Percentiles rank a stretch among this genome's conserved stretches.
phyloP scores from a whole-genome alignment of 2,329 filamentous ascomycete species.

The Cordyceps tenuipes region DNA sequence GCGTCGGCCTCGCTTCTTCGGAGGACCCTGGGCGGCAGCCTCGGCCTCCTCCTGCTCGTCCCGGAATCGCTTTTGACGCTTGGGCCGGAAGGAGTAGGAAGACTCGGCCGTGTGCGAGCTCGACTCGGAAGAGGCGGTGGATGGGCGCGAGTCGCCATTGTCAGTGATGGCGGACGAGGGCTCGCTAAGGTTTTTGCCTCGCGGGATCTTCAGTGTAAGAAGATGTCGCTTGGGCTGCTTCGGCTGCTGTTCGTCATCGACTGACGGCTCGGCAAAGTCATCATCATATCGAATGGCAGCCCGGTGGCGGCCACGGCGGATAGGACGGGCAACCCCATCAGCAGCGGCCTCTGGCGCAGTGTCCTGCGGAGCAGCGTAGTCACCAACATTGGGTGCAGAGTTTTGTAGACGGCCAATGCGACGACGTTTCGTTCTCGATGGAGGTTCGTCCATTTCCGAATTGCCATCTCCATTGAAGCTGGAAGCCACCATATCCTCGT shows the following conservation, averaged over 20 bases:
- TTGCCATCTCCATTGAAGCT: conserved; percentile 27
- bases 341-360: conserved; percentile 16
- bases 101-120: conserved; percentile 42
- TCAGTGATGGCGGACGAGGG: conserved; percentile 28
- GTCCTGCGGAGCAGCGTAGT: conserved; percentile 21
- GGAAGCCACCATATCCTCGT: conserved; percentile 21
- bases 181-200: conserved; percentile 31
- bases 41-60: conserved; percentile 38
- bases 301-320: conserved; percentile 14
- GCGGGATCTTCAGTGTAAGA: conserved; percentile 33
- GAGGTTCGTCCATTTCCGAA: conserved; percentile 24
- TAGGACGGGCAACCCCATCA: conserved; percentile 13
- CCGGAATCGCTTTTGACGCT: conserved; percentile 46
- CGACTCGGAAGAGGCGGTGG: conserved; percentile 44
- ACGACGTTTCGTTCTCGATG: conserved; percentile 12
- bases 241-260: conserved; percentile 18
- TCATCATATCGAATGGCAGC: conserved; percentile 8
- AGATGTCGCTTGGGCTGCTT: conserved; percentile 25
- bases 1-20: conserved; percentile 28
- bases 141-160: conserved; percentile 42
- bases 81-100: conserved; percentile 45
- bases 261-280: conserved; percentile 11
- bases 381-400: conserved; percentile 16
- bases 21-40: conserved; percentile 26
- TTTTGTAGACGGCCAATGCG: conserved; percentile 9